These are phyloP conservation scores for Hypomyces perniciosus DNA, from an alignment of 2,329 filamentous ascomycete genomes.

Conservation along the genomic window DNA sequence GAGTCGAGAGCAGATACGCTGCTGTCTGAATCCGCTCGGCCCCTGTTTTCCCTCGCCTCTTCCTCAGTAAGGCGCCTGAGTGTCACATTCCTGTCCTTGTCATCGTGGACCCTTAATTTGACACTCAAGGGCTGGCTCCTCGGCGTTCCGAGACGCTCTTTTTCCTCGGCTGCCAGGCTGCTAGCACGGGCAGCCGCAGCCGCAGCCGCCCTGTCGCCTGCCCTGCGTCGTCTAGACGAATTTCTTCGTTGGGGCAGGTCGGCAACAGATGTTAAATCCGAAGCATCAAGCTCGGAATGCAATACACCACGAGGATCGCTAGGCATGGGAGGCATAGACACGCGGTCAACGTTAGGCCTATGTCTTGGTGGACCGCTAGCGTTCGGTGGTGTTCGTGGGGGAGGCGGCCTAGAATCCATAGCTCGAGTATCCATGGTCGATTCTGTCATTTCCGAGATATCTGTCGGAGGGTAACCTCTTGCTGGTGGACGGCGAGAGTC, in stretches of 20 bases:
- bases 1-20: slow-evolving; percentile 53
- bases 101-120: slow-evolving; percentile 55
- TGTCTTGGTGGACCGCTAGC: slow-evolving; percentile 26
- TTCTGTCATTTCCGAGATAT: slow-evolving; percentile 31
- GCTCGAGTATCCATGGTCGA: slow-evolving; percentile 29
- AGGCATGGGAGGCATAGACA: slow-evolving; percentile 51
- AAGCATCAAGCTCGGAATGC: slow-evolving; percentile 25
- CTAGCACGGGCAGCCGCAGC: slow-evolving; percentile 43
- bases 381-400: slow-evolving; percentile 13
- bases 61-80: slow-evolving; percentile 56
- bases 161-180: slow-evolving; percentile 42
- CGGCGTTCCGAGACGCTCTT: slow-evolving; percentile 35
- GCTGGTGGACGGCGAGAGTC: slow-evolving; percentile 23
- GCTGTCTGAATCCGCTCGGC: slow-evolving; percentile 47
- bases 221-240: slow-evolving; percentile 42
- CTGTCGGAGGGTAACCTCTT: slow-evolving; percentile 25
- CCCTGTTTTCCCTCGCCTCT: slow-evolving; percentile 43
- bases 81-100: slow-evolving; percentile 55
- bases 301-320: slow-evolving; percentile 43
- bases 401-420: slow-evolving; percentile 21
- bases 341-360: slow-evolving; percentile 24
- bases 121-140: slow-evolving; percentile 48
- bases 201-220: slow-evolving; percentile 40
- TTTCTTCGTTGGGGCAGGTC: slow-evolving; percentile 35
- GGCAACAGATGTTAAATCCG: slow-evolving; percentile 24